Evolutionary conservation across 129 eudicot genomes (phyloP).

Genomic region (Flaveria trinervia): DNA sequence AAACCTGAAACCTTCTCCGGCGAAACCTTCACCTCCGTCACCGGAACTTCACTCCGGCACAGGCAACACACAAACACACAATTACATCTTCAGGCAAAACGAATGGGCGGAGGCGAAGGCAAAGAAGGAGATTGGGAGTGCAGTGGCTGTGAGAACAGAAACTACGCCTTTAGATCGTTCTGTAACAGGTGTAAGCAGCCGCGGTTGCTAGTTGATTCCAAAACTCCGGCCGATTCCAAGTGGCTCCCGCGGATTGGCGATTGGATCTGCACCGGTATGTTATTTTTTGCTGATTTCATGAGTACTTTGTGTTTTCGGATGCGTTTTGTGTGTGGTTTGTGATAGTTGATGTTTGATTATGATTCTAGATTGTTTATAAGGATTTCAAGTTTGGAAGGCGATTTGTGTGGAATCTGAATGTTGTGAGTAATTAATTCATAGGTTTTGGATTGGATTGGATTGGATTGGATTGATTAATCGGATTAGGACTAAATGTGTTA

Average conservation of each 20-base stretch:
- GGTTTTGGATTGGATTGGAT: slow-evolving; percentile 2
- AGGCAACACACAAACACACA: neutral
- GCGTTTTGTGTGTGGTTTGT: neutral
- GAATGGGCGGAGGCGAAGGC: slow-evolving; percentile 67
- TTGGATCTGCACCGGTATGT: slow-evolving; percentile 89
- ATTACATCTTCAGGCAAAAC: neutral
- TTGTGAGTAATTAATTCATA: slow-evolving; percentile 8
- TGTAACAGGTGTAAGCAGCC: slow-evolving; percentile 96
- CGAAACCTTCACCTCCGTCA: neutral
- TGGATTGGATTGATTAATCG: neutral
- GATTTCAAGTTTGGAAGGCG: slow-evolving; percentile 2
- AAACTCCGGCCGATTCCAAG: slow-evolving; percentile 83
- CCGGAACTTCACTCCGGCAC: neutral
- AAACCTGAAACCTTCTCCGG: slow-evolving; percentile 24
- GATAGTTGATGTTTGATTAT: slow-evolving; percentile 19
- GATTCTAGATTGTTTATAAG: slow-evolving; percentile 3
- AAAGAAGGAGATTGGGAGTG: slow-evolving; percentile 99
- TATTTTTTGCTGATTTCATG: neutral
- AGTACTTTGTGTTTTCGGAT: neutral
- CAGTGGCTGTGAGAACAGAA: slow-evolving; percentile 68
- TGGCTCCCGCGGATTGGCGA: slow-evolving; percentile 97
- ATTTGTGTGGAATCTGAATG: slow-evolving; percentile 13
- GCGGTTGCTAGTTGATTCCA: slow-evolving; percentile 77
- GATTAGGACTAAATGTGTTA: slow-evolving; percentile 12
- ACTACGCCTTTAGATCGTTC: slow-evolving; percentile 90